Evolutionary conservation across 306 rosid genomes (phyloP), one percentile per base, ranked within the genome.

Genomic region (Lagenaria siceraria): DNA sequence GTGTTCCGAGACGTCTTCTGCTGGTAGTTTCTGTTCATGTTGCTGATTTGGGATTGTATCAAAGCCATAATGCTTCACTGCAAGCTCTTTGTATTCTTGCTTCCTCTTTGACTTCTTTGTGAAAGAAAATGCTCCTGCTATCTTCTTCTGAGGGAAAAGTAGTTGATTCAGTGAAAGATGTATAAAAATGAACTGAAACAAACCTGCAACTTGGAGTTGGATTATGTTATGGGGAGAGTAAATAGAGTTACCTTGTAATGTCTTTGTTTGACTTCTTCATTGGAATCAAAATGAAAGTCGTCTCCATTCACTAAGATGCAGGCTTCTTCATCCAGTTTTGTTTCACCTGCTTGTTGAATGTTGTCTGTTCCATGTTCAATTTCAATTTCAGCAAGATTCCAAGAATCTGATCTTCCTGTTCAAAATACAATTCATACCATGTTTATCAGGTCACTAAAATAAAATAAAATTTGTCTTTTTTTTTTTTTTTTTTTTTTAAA

Each of bases 71-170:
- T 72, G 60, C 60, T 49, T 72, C 58, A 85, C 61, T 10, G 93
- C 96, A 40, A 95, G 97, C 82, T 87, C 87, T 80, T 90, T 72
- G 42, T 92, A 92, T 87, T 95, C 99, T 81, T 87, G 85, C 88
- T 80, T 90, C 87, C 97, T 95, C 24, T 85, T 80, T 29, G 84
- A 80, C 77, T 82, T 92, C 83, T 81, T 85, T 78, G 88, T 82
- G 74, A 87, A 82, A 24, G 88, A 81, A 76, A 94, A 91, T 5
- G 84, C 85, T 61, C 85, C 86, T 68, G 77, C 73, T 61, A 80
- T 75, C 79, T 89, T 95, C 80, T 92, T 84, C 96, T 89, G 2
- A 24, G 18, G 14, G 68, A 80, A 80, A 42, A 58, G 65, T 59
- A 53, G 35, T 60, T 15, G 17, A 11, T 4, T 79, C 4, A 59